Conservation (phyloP, 495 filamentous ascomycete species). For the Podospora pseudoanserina region DNA sequence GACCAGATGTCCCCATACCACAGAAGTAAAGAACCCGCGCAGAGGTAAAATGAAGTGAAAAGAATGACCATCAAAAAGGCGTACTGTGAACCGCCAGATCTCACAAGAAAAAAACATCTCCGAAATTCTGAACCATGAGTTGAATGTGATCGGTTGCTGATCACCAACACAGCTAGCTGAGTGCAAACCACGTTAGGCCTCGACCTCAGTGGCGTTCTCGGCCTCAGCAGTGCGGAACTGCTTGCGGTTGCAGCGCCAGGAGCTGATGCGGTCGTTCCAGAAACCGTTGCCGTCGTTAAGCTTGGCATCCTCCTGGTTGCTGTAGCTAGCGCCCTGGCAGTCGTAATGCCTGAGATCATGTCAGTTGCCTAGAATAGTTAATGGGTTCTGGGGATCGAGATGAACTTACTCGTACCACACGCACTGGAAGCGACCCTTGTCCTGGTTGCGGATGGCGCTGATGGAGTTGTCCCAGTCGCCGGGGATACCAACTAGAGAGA, state of each 20-base stretch:
- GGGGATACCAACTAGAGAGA: not conserved
- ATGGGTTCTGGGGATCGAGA: too few relatives aligned
- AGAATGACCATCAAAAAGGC: too few relatives aligned
- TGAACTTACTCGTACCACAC: not conserved
- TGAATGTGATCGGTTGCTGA: too few relatives aligned
- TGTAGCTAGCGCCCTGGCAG: not conserved
- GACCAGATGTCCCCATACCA: too few relatives aligned
- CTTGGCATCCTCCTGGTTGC: slow-evolving; percentile 3
- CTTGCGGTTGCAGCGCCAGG: not conserved
- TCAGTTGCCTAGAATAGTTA: not conserved
- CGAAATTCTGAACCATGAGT: too few relatives aligned
- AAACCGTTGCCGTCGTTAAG: not conserved
- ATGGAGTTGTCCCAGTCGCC: not conserved
- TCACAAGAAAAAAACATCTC: too few relatives aligned
- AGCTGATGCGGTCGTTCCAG: slow-evolving; percentile 1
- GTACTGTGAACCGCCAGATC: too few relatives aligned
- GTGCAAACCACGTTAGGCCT: too few relatives aligned
- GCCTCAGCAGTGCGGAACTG: not conserved
- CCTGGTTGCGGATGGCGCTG: not conserved
- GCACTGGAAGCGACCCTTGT: not conserved
- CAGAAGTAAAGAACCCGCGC: too few relatives aligned
- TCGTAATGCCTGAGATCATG: not conserved
- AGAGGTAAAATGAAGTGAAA: too few relatives aligned
- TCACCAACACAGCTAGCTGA: too few relatives aligned
- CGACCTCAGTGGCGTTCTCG: too few relatives aligned